Evolutionary conservation across 2,329 filamentous ascomycete species (phyloP), one percentile per base, ranked within the genome.

Genomic region (Periconia sp.): DNA sequence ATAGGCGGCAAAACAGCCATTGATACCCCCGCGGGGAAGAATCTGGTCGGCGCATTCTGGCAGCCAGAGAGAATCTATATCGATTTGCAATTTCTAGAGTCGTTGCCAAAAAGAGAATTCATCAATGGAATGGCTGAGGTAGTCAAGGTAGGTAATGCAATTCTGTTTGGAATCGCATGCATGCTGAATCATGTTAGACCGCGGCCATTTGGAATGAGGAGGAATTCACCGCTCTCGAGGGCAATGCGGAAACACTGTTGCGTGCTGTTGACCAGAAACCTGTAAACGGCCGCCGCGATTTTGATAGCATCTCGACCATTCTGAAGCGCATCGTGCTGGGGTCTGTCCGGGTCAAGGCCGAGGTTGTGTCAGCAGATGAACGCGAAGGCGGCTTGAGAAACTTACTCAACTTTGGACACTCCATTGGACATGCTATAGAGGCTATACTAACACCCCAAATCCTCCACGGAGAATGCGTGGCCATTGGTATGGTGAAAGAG

Each of bases 81-180:
- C 64, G 94, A 99, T 74, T 81, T 97, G 56, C 83, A 87, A 52
- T 97, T 99, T 70, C 81, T 99, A 51, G 91, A 96, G 71, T 96
- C 92, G 1, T 80, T 99, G 18, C 92, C 93, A 1, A 87, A 88
- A 60, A 84, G 94, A 61, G 93, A 99, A 76, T 93, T 99, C 69
- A 92, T 97, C 76, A 99, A 99, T 73, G 94, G 94, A 56, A 97
- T 99, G 93, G 94, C 93, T 23, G 94, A 99, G 78, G 93, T 99
- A 30, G 84, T 97, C 72, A 97, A 97, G 73, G 76, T 77, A 62
- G 50, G 64, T 40, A 50, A 44, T 31, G 19, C 30, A 20, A 23
- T 35, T 10, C 17, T 2, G 10, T 37, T 37, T 20, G 18, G 18
- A 33, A 40, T 19, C n/a, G 20, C 33, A 11, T 41, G 27, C 7